Evolutionary conservation across 345 rosid species (phyloP).

Genomic region (Rhodamnia argentea): DNA sequence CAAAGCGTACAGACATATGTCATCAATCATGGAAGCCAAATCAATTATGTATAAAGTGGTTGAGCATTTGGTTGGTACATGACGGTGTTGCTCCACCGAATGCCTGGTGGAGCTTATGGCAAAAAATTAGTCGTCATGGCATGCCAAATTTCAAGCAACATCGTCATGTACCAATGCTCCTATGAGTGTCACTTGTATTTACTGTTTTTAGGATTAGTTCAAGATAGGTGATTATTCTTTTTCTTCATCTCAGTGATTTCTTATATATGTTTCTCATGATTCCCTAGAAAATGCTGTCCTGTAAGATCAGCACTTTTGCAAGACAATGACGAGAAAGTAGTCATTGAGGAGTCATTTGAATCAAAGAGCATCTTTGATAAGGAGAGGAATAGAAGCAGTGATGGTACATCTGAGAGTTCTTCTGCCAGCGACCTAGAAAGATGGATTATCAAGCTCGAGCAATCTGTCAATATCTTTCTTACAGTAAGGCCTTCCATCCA

Average conservation of each 20-base stretch:
- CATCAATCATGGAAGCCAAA: not conserved
- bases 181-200: not conserved
- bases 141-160: not conserved
- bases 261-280: not conserved
- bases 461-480: constrained; percentile 69
- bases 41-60: not conserved
- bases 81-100: not conserved
- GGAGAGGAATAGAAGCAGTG: constrained; percentile 10
- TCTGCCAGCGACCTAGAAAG: constrained; percentile 29
- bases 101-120: not conserved
- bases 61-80: not conserved
- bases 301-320: constrained; percentile 50
- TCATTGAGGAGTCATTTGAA: constrained; percentile 54
- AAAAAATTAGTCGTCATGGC: not conserved
- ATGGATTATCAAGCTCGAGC: constrained; percentile 67
- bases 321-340: constrained; percentile 68
- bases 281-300: constrained; percentile 23
- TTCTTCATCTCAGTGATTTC: not conserved
- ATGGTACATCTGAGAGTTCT: constrained; percentile 12
- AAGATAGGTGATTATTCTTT: not conserved
- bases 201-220: not conserved
- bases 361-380: constrained; percentile 23
- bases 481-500: constrained; percentile 28
- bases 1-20: not conserved
- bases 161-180: not conserved